Evolutionary conservation across 2,329 filamentous ascomycete genomes (phyloP), one percentile per base, ranked within the genome.

Genomic region (Fusarium lyarnte): DNA sequence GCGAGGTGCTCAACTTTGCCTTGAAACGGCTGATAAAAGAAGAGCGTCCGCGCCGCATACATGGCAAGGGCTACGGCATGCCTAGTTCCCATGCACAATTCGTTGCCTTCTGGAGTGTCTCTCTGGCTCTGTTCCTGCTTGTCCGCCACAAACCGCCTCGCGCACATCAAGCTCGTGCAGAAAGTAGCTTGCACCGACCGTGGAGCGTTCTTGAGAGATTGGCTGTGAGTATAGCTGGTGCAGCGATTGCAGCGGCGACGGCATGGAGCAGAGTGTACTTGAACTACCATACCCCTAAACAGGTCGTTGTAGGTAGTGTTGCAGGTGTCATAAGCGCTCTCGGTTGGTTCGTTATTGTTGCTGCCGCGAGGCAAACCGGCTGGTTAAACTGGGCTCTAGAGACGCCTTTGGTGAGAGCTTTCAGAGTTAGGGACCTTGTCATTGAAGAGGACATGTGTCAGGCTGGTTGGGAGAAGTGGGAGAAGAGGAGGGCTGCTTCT

Each of bases 1-100:
- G 95, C 85, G 97, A 99, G 81, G 94, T 89, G 33, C 84, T 97
- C 77, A 99, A 99, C 83, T 97, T 97, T 82, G 84, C 87, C 7
- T 86, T 99, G 53, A 99, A 99, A 86, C 89, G 96, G 31, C 86
- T 94, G 70, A 95, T 99, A 81, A 96, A 95, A 79, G 94, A 98
- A 82, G 94, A 97, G 81, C 89, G 96, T 54, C 96, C 96, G 33
- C 89, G 87, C 70, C 92, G 92, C 89, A 92, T 86, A 87, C 91
- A 95, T 78, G 95, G 94, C 62, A 97, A 97, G 82, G 96, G 96
- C 72, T 99, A 99, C 80, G 97, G 96, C 76, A 99, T 99, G 97
- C 96, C 96, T 58, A 88, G 85, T 47, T 98, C 95, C 41, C 96
- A 99, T 83, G 93, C 96, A 13, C 96, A 99, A 84, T 99, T 98